phyloP scores from a whole-genome alignment of 2,329 filamentous ascomycete genomes.

The Cordyceps cateniannulata region DNA sequence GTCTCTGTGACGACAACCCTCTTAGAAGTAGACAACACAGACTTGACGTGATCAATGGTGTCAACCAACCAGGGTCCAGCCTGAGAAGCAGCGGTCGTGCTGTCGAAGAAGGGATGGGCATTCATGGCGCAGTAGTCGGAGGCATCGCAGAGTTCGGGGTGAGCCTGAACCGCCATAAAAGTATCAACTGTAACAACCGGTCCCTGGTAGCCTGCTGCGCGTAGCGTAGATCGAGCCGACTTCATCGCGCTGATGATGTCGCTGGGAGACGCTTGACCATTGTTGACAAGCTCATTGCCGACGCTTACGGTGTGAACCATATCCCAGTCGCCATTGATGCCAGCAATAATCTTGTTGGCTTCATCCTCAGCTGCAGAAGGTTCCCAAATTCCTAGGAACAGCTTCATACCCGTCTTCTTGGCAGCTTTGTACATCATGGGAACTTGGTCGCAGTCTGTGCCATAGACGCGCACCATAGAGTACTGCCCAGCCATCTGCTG shows the following conservation, averaged over 20 bases:
- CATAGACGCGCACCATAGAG: slow-evolving; percentile 67
- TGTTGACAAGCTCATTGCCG: slow-evolving; percentile 76
- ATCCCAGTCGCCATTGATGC: slow-evolving; percentile 58
- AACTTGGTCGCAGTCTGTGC: slow-evolving; percentile 71
- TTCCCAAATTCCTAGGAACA: slow-evolving; percentile 71
- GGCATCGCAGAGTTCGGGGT: slow-evolving; percentile 63
- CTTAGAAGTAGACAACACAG: slow-evolving; percentile 42
- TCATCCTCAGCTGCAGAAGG: slow-evolving; percentile 49
- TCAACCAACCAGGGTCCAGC: slow-evolving; percentile 62
- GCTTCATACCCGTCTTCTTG: slow-evolving; percentile 55
- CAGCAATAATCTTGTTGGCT: slow-evolving; percentile 53
- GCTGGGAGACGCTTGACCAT: slow-evolving; percentile 43
- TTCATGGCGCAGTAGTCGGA: slow-evolving; percentile 80
- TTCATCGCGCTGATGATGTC: slow-evolving; percentile 53
- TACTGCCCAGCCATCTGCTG: slow-evolving; percentile 45
- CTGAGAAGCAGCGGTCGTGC: slow-evolving; percentile 47
- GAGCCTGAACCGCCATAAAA: slow-evolving; percentile 57
- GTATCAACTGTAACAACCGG: slow-evolving; percentile 78
- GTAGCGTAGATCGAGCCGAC: slow-evolving; percentile 51
- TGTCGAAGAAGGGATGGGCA: slow-evolving; percentile 78
- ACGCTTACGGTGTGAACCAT: slow-evolving; percentile 65
- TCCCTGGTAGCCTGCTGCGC: slow-evolving; percentile 59
- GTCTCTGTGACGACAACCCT: slow-evolving; percentile 71
- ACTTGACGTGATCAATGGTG: slow-evolving; percentile 42
- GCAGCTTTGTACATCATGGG: slow-evolving; percentile 55